Conservation (phyloP, 805 yeast species). For the Ogataea saltuana region DNA sequence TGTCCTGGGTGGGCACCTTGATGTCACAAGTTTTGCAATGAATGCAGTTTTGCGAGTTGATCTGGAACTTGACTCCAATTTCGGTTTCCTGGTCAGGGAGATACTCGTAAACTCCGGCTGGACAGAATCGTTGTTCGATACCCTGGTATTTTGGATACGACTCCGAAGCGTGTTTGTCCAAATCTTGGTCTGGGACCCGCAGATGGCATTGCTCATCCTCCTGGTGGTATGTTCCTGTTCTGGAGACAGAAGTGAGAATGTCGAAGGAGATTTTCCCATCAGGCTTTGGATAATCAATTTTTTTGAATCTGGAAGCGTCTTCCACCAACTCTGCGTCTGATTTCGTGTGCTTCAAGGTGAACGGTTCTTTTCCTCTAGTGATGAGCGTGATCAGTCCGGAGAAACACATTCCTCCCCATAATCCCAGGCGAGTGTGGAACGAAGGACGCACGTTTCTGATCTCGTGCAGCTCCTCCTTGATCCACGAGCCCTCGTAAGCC, state of each 20-base stretch:
- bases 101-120: conserved; percentile 98
- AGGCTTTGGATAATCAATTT: conserved; percentile 92
- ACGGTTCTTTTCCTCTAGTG: conserved; percentile 78
- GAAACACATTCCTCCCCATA: conserved; percentile 77
- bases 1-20: conserved; percentile 93
- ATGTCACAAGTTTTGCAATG: conserved; percentile 99
- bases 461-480: conserved; percentile 74
- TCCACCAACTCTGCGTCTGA: conserved; percentile 76
- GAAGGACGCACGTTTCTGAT: conserved; percentile 94
- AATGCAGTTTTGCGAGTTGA: conserved; percentile 95
- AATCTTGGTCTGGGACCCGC: conserved; percentile 63
- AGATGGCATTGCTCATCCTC: conserved; percentile 93
- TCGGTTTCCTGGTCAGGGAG: conserved; percentile 58
- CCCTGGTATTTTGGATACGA: conserved; percentile 82
- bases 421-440: conserved; percentile 72
- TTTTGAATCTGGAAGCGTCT: conserved; percentile 62
- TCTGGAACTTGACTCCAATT: conserved; percentile 80
- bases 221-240: conserved; percentile 95
- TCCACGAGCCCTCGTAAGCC: conserved; percentile 78
- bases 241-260: conserved; percentile 86
- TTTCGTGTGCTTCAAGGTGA: conserved; percentile 71
- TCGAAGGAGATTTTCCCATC: conserved; percentile 94
- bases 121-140: conserved; percentile 89
- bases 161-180: conserved; percentile 62
- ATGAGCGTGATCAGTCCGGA: conserved; percentile 83